These are phyloP conservation scores for Blastosporella zonata DNA, from an alignment of 1,284 basidiomycete species.

Conservation along the genomic window DNA sequence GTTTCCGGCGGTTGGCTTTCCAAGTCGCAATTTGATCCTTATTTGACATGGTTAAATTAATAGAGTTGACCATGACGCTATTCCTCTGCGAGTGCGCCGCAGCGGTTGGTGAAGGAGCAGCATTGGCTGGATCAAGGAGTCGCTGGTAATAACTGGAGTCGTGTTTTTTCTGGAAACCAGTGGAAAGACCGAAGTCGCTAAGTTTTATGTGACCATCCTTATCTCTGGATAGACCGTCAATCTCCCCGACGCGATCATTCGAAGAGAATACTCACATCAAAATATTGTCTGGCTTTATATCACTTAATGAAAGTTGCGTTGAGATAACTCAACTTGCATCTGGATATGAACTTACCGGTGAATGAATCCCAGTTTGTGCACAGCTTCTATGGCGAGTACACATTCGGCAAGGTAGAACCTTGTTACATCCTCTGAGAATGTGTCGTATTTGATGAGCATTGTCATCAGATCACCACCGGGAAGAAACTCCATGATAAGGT, in stretches of 20 bases:
- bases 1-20: conserved; percentile 97
- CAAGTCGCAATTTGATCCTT: conserved; percentile 94
- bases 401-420: conserved; percentile 97
- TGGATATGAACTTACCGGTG: conserved; percentile 57
- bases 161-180: conserved; percentile 93
- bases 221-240: conserved; percentile 68
- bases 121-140: conserved; percentile 51
- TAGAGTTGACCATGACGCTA: conserved; percentile 85
- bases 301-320: conserved; percentile 43
- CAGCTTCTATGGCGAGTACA: conserved; percentile 86
- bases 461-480: conserved; percentile 99
- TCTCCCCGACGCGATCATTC: neutral
- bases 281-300: conserved; percentile 98
- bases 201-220: conserved; percentile 91
- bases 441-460: conserved; percentile 99
- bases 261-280: conserved; percentile 36
- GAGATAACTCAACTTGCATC: neutral
- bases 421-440: conserved; percentile 97
- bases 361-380: conserved; percentile 92
- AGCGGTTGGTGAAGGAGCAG: conserved; percentile 29
- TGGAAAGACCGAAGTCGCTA: conserved; percentile 95
- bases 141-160: conserved; percentile 90
- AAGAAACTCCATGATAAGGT: conserved; percentile 99
- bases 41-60: conserved; percentile 90
- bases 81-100: conserved; percentile 55